Conservation (phyloP, 108 stramenopile genomes). For the Schizochytrium sp. region DNA sequence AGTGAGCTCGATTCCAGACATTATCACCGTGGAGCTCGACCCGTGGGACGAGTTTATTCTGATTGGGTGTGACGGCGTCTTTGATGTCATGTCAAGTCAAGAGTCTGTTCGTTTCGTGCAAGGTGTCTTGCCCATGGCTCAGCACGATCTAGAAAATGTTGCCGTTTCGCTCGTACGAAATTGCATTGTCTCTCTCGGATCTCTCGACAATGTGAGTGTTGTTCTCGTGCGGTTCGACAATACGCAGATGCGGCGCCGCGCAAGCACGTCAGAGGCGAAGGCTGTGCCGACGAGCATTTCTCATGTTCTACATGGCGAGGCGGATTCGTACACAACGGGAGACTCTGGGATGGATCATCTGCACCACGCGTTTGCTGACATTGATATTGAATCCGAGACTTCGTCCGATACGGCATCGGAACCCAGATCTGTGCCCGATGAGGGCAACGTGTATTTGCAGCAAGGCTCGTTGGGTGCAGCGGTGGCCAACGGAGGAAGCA, state of each 20-base stretch:
- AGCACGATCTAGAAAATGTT: neutral
- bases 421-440: neutral
- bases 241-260: neutral
- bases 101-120: conserved; percentile 66
- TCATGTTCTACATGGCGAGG: neutral
- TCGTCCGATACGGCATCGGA: neutral
- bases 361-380: neutral
- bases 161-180: neutral
- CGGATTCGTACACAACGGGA: neutral
- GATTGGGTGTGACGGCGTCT: conserved; percentile 78
- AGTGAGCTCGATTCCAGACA: neutral
- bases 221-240: neutral
- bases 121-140: neutral
- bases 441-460: no score
- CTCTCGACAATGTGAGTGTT: neutral
- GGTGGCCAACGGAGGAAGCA: no score
- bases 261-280: neutral
- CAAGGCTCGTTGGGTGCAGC: no score
- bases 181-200: neutral
- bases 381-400: neutral
- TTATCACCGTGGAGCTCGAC: neutral
- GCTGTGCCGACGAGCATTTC: neutral
- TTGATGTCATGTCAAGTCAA: conserved; percentile 76
- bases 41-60: conserved; percentile 57
- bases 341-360: neutral